Evolutionary conservation across 495 filamentous ascomycete species (phyloP).

Genomic region (Jackrogersella multiformis): DNA sequence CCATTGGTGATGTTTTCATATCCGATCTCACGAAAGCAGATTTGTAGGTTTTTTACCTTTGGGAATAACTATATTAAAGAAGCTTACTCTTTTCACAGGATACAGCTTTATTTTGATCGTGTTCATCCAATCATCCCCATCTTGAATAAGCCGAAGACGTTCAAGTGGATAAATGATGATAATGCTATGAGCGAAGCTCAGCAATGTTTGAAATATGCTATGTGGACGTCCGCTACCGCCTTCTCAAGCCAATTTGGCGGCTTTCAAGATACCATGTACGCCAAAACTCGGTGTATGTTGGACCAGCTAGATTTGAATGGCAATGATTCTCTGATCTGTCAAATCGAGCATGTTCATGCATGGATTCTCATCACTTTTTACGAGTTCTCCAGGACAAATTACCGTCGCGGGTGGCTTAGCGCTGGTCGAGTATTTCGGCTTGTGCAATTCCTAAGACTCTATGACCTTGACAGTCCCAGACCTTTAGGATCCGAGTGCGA

Average conservation of each 20-base stretch:
- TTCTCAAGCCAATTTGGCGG: slow-evolving; percentile 62
- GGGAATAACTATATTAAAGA: slow-evolving; percentile 43
- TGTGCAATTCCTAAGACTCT: slow-evolving; percentile 59
- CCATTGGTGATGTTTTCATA: slow-evolving; percentile 36
- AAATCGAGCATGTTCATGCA: slow-evolving; percentile 61
- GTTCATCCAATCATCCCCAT: slow-evolving; percentile 65
- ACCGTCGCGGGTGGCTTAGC: slow-evolving; percentile 62
- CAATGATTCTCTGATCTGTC: slow-evolving; percentile 35
- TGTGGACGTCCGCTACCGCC: slow-evolving; percentile 64
- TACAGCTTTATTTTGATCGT: slow-evolving; percentile 66
- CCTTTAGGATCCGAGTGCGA: slow-evolving; percentile 21
- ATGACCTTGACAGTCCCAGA: slow-evolving; percentile 58
- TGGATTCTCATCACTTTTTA: slow-evolving; percentile 65
- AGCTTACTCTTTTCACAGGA: slow-evolving; percentile 31
- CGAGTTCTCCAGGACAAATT: slow-evolving; percentile 59
- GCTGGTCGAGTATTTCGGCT: slow-evolving; percentile 64
- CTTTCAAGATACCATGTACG: slow-evolving; percentile 57
- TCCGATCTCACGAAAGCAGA: slow-evolving; percentile 56
- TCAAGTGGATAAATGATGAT: slow-evolving; percentile 37
- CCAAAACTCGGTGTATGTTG: slow-evolving; percentile 59
- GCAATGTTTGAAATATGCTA: slow-evolving; percentile 62
- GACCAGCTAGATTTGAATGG: slow-evolving; percentile 48
- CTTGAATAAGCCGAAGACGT: slow-evolving; percentile 53
- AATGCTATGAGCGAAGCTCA: slow-evolving; percentile 38
- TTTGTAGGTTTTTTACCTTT: slow-evolving; percentile 46